Percentiles rank a stretch among this genome's conserved stretches.
Evolutionary conservation across 169 alveolate genomes (phyloP).

Genomic region (Blepharisma undulans): DNA sequence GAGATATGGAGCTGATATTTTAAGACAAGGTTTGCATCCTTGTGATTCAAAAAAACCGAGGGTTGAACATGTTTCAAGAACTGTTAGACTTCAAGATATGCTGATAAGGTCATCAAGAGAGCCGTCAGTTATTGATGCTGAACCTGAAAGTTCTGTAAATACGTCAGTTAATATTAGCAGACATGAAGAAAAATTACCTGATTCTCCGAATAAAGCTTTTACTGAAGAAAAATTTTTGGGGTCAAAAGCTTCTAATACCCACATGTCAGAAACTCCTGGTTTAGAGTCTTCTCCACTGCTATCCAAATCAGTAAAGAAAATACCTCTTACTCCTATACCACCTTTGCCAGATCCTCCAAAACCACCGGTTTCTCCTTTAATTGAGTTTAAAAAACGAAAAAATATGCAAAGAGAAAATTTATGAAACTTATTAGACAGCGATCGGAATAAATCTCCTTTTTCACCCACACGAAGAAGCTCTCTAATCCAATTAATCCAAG

Average conservation of each 20-base stretch:
- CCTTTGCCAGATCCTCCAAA: neutral
- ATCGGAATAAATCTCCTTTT: neutral
- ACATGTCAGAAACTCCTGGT: neutral
- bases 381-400: neutral
- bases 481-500: neutral
- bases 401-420: neutral
- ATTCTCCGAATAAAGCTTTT: neutral
- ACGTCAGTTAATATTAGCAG: neutral
- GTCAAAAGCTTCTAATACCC: neutral
- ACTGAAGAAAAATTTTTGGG: neutral
- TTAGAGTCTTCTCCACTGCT: neutral
- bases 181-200: neutral
- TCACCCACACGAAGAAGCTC: neutral
- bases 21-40: neutral
- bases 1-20: conserved; percentile 4
- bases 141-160: neutral
- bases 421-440: neutral
- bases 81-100: neutral
- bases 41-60: neutral
- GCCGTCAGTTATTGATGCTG: neutral
- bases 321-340: neutral
- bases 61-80: neutral
- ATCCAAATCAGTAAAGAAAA: neutral
- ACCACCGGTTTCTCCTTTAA: neutral
- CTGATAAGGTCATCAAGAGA: neutral